A percentile compares a stretch with the other conserved stretches of the same genome.
These are phyloP conservation scores for Parvularia atlantis DNA, from an alignment of 78 protist genomes.

Conservation along the genomic window DNA sequence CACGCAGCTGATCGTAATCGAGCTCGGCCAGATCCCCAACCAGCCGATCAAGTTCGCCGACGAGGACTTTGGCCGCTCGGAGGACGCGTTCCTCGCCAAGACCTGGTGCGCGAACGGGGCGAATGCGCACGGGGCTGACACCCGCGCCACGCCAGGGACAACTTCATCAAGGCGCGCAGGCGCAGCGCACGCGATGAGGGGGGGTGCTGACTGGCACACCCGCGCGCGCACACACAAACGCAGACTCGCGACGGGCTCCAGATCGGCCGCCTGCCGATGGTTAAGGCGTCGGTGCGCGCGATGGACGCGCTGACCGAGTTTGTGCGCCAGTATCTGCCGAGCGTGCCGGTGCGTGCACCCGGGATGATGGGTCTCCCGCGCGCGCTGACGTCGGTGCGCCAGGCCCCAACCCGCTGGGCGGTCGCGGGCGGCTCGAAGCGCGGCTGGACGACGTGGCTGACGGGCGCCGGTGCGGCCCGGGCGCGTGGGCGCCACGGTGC, in stretches of 20 bases:
- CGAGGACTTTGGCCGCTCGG: constrained; percentile 2
- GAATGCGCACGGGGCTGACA: no score
- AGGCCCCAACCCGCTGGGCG: not conserved
- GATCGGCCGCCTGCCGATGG: not conserved
- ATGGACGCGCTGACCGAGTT: not conserved
- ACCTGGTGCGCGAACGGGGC: no score
- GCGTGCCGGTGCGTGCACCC: not conserved
- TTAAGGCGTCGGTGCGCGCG: not conserved
- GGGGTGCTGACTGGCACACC: no score
- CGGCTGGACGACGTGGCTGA: not conserved
- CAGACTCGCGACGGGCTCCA: no score
- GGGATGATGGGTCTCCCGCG: no score
- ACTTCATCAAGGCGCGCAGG: not conserved
- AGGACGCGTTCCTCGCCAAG: not conserved
- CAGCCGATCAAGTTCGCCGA: not conserved
- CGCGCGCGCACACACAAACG: no score
- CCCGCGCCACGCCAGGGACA: no score
- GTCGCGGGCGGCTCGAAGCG: constrained; percentile 1
- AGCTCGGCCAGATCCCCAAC: not conserved
- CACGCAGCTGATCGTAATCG: not conserved
- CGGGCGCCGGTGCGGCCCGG: no score
- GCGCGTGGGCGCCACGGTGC: no score
- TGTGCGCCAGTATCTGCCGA: not conserved
- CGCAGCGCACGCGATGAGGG: no score
- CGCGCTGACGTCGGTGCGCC: no score